phyloP scores from a whole-genome alignment of 139 green algal species.

The Chlamydomonas asymmetrica region DNA sequence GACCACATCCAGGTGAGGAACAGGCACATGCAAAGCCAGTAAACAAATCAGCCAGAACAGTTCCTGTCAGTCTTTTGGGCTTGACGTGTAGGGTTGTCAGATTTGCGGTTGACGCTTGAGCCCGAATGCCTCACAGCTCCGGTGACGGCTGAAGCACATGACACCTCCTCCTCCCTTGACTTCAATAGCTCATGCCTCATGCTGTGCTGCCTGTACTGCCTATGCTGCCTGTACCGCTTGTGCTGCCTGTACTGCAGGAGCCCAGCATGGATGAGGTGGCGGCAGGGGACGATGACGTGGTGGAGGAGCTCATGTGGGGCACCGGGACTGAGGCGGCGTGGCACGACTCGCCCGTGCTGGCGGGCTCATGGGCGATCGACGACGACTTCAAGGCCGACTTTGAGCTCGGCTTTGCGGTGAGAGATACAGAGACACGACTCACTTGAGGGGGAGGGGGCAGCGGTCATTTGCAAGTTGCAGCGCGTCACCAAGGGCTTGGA shows the following conservation, averaged over 20 bases:
- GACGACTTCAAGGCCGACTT: constrained; percentile 67
- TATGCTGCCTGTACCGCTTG: background rate
- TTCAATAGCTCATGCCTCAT: too few relatives aligned
- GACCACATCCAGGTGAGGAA: constrained; percentile 27
- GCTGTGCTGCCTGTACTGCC: too few relatives aligned
- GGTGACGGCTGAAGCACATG: background rate
- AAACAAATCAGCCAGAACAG: background rate
- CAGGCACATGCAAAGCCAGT: too few relatives aligned
- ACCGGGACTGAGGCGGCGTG: constrained; percentile 71
- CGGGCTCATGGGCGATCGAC: constrained; percentile 52
- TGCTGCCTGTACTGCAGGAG: constrained; percentile 1
- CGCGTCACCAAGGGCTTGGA: background rate
- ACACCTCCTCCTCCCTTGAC: background rate
- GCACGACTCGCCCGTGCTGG: constrained; percentile 79
- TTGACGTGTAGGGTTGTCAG: background rate
- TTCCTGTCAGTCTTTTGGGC: constrained; percentile 11
- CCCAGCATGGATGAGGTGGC: background rate
- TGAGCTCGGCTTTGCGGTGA: constrained; percentile 50
- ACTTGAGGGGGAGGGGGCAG: background rate
- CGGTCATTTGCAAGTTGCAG: background rate
- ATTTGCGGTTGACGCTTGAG: background rate
- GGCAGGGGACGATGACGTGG: constrained; percentile 8
- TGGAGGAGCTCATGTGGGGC: constrained; percentile 43
- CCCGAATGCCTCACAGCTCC: background rate
- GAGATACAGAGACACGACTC: background rate